phyloP scores from a whole-genome alignment of 805 yeast genomes.

The Ogataea sp. region DNA sequence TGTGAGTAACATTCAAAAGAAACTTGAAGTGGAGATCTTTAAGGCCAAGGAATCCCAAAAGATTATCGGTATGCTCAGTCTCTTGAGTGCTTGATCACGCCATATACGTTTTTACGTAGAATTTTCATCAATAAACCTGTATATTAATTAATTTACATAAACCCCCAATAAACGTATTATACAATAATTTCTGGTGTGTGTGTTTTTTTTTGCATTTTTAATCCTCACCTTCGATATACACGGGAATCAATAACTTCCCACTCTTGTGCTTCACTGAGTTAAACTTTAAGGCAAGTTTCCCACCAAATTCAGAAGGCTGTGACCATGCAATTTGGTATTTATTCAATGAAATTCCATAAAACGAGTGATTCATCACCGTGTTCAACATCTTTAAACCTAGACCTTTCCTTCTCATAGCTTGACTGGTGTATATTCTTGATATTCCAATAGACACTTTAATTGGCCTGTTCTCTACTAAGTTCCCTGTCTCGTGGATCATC shows the following conservation, averaged over 20 bases:
- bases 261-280: constrained; percentile 48
- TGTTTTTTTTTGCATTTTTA: not conserved
- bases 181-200: not conserved
- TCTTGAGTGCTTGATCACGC: constrained; percentile 46
- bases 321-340: constrained; percentile 53
- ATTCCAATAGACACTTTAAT: constrained; percentile 35
- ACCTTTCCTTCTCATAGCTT: constrained; percentile 38
- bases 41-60: constrained; percentile 83
- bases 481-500: constrained; percentile 49
- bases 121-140: not conserved
- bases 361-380: constrained; percentile 32
- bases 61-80: constrained; percentile 89
- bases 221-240: constrained; percentile 27
- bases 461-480: constrained; percentile 37
- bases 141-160: not conserved
- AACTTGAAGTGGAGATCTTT: constrained; percentile 59
- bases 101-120: not conserved
- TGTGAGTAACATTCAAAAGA: constrained; percentile 49
- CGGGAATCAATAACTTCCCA: constrained; percentile 43
- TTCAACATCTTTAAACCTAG: constrained; percentile 39
- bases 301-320: constrained; percentile 64
- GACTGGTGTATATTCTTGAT: constrained; percentile 40
- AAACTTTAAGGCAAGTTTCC: constrained; percentile 45
- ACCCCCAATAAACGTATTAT: not conserved
- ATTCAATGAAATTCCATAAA: constrained; percentile 40